phyloP scores from a whole-genome alignment of 495 filamentous ascomycete species.

The Hamigera avellanea region DNA sequence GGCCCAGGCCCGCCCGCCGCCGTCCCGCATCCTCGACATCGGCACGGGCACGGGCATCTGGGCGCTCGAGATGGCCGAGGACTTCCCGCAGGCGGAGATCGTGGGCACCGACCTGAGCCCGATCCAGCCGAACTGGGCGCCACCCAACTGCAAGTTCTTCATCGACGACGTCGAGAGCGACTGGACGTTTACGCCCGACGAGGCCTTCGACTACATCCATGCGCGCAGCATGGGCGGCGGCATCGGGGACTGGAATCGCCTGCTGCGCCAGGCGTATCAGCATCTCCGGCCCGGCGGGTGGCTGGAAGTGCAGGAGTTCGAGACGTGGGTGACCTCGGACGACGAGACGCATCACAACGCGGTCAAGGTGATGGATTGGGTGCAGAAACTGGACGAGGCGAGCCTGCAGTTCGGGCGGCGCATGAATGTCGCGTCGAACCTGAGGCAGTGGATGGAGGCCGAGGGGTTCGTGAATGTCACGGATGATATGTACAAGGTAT shows the following conservation, averaged over 20 bases:
- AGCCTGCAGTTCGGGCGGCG: slow-evolving; percentile 27
- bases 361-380: slow-evolving; percentile 13
- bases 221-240: slow-evolving; percentile 32
- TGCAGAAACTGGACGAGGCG: slow-evolving; percentile 16
- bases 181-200: slow-evolving; percentile 31
- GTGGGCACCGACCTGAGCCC: slow-evolving; percentile 54
- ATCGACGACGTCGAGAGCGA: slow-evolving; percentile 40
- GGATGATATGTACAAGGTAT: slow-evolving; percentile 31
- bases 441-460: slow-evolving; percentile 16
- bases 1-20: slow-evolving; percentile 6
- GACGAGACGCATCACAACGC: slow-evolving; percentile 24
- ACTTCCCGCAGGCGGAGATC: slow-evolving; percentile 42
- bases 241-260: slow-evolving; percentile 33
- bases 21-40: slow-evolving; percentile 26
- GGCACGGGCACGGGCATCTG: slow-evolving; percentile 50
- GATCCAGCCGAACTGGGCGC: slow-evolving; percentile 39
- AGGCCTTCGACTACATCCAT: slow-evolving; percentile 37
- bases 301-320: slow-evolving; percentile 45
- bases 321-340: slow-evolving; percentile 20
- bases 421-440: slow-evolving; percentile 19
- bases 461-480: slow-evolving; percentile 24
- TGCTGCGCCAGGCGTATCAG: slow-evolving; percentile 21
- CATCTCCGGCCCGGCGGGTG: slow-evolving; percentile 43
- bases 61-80: slow-evolving; percentile 52
- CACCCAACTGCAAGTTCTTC: slow-evolving; percentile 36